Evolutionary conservation across 768 basidiomycete species (phyloP), one percentile per base, ranked within the genome.

Genomic region (Lyophyllum shimeji): DNA sequence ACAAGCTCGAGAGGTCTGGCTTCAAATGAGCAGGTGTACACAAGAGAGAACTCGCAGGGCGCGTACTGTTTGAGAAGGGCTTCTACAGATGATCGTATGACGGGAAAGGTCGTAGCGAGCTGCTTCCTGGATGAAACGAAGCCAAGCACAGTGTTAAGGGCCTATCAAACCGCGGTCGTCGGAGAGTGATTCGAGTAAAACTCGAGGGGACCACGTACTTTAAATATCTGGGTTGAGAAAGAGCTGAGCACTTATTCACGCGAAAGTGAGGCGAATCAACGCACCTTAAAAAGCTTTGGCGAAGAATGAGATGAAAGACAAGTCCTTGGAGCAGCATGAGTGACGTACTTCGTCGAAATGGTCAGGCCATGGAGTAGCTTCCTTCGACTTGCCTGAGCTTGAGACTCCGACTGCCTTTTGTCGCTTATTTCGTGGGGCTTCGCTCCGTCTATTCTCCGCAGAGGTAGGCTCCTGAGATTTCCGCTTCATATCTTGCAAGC

Each of bases 71-170:
- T 90, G 18, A 94, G 69, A 7, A 95, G 75, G 46, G 80, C 76
- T 73, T 95, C 93, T 0, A 93, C 91, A n/a, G 90, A 91, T 13
- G 81, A 77, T 42, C 87, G 80, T 23, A 95, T 78, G 2, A 84
- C 80, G 6, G 84, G 76, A 63, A 94, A 95, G 0, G 90, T 94
- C 7, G 83, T 86, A 7, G 91, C 89, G 31, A 95, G 69, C 59
- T 90, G 83, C 60, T 90, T 89, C 58, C 90, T 79, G 0, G 90
- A 86, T 2, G 90, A 89, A 37, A 93, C 80, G 64, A 96, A 96
- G 0, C 89, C 93, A 39, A 95, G 80, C 3, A 96, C 90, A 13
- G 93, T 92, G 62, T 95, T 95, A 46, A 95, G 74, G 9, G 93
- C 90, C 90, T 95, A 54, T 17, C 11, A 47, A 3, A 27, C 34